Evolutionary conservation across 768 basidiomycete species (phyloP).

Genomic region (Boletellus emodensis): DNA sequence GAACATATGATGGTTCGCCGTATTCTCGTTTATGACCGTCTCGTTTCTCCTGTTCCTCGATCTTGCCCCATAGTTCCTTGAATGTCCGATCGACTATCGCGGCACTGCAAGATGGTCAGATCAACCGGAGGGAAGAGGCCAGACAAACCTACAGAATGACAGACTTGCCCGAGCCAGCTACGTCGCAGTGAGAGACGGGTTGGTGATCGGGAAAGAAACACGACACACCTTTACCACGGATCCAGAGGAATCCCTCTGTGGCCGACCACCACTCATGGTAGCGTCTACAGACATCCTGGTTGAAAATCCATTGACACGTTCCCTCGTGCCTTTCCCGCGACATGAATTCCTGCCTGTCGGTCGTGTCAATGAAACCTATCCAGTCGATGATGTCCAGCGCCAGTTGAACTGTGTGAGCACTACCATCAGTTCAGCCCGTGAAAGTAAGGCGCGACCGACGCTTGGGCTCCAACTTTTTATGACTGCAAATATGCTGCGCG

Average conservation of each 20-base stretch:
- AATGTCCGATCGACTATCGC: constrained; percentile 22
- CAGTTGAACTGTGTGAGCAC: constrained; percentile 17
- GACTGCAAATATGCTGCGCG: constrained; percentile 4
- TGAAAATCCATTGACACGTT: constrained; percentile 25
- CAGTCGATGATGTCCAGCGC: constrained; percentile 20
- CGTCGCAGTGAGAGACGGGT: background rate
- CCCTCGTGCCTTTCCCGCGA: constrained; percentile 20
- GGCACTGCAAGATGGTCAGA: constrained; percentile 15
- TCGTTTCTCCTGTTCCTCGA: constrained; percentile 18
- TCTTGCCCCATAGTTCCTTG: constrained; percentile 22
- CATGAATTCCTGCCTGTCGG: constrained; percentile 25
- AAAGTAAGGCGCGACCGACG: constrained; percentile 5
- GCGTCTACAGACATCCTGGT: constrained; percentile 12
- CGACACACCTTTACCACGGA: constrained; percentile 19
- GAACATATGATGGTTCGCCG: constrained; percentile 16
- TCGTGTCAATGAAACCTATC: constrained; percentile 22
- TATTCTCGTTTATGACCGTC: constrained; percentile 12
- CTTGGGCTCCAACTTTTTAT: constrained; percentile 21
- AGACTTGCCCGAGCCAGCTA: constrained; percentile 23
- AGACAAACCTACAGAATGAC: constrained; percentile 18
- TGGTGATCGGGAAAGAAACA: background rate
- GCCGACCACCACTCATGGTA: constrained; percentile 20
- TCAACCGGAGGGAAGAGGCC: background rate
- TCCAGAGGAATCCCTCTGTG: constrained; percentile 24
- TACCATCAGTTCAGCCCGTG: constrained; percentile 1